Evolutionary conservation across 2,329 filamentous ascomycete genomes (phyloP).

Genomic region (Mycosphaerella arachidis): DNA sequence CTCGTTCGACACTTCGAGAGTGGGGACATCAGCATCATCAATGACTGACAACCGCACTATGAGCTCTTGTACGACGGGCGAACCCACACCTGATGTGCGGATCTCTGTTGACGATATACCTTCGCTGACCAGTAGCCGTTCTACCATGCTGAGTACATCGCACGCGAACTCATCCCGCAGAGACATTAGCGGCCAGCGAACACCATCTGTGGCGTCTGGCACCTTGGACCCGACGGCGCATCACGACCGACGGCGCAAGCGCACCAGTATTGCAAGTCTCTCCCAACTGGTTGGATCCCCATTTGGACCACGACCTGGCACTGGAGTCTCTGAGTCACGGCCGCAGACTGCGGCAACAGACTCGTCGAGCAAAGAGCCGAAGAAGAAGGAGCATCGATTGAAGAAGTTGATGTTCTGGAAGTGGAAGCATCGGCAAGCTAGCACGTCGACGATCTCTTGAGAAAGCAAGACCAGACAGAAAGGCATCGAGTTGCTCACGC

Average conservation of each 20-base stretch:
- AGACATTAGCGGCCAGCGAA: conserved; percentile 35
- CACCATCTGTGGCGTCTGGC: conserved; percentile 40
- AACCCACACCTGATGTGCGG: conserved; percentile 66
- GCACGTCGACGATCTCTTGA: conserved; percentile 19
- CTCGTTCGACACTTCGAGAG: conserved; percentile 63
- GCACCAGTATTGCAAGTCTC: conserved; percentile 71
- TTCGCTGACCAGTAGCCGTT: conserved; percentile 70
- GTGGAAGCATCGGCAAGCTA: conserved; percentile 33
- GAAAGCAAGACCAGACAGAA: neutral
- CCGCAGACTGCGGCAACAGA: conserved; percentile 43
- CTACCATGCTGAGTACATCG: conserved; percentile 67
- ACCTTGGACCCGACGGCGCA: conserved; percentile 31
- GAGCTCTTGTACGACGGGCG: conserved; percentile 66
- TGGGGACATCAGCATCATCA: conserved; percentile 72
- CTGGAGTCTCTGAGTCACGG: conserved; percentile 21
- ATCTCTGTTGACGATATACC: conserved; percentile 70
- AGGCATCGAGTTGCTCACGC: neutral
- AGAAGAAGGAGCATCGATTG: conserved; percentile 65
- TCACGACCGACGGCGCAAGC: conserved; percentile 59
- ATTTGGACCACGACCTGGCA: conserved; percentile 46
- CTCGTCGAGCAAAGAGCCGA: conserved; percentile 57
- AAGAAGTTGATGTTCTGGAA: conserved; percentile 80
- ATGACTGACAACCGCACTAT: conserved; percentile 65
- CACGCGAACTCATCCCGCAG: conserved; percentile 42
- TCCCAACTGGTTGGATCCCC: conserved; percentile 71